Evolutionary conservation across 257 asterid genomes (phyloP).

Genomic region (Nicotiana sylvestris): DNA sequence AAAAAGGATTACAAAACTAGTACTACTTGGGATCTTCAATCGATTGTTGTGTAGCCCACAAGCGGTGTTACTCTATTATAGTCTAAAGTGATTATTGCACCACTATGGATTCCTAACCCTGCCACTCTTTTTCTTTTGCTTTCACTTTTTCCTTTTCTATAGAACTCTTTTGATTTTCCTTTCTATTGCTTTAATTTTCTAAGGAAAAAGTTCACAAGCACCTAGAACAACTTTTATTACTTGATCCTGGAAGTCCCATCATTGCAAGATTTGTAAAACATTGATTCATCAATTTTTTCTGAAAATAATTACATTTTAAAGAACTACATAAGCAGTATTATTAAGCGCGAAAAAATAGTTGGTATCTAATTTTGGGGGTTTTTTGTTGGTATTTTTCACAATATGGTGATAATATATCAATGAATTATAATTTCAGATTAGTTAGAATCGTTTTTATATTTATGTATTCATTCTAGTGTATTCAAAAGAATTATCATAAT

Average conservation of each 20-base stretch:
- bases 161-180: neutral
- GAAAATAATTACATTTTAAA: too few relatives aligned
- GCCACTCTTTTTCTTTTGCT: neutral
- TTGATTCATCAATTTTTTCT: too few relatives aligned
- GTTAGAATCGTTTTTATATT: neutral
- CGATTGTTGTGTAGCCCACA: slow-evolving; percentile 1
- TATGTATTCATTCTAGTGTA: neutral
- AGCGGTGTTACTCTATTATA: neutral
- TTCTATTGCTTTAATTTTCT: neutral
- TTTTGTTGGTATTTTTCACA: neutral
- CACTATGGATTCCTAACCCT: neutral
- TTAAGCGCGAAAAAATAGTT: too few relatives aligned
- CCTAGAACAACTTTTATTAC: neutral
- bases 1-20: neutral
- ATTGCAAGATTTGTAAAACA: neutral
- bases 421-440: too few relatives aligned
- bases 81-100: slow-evolving; percentile 1
- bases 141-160: neutral
- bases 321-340: too few relatives aligned
- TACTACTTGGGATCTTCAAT: slow-evolving; percentile 4
- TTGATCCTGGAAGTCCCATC: neutral
- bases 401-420: neutral
- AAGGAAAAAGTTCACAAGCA: neutral
- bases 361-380: neutral
- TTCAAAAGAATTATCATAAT: too few relatives aligned